phyloP scores from a whole-genome alignment of 179 eudicot species.

The Silene noctiflora region DNA sequence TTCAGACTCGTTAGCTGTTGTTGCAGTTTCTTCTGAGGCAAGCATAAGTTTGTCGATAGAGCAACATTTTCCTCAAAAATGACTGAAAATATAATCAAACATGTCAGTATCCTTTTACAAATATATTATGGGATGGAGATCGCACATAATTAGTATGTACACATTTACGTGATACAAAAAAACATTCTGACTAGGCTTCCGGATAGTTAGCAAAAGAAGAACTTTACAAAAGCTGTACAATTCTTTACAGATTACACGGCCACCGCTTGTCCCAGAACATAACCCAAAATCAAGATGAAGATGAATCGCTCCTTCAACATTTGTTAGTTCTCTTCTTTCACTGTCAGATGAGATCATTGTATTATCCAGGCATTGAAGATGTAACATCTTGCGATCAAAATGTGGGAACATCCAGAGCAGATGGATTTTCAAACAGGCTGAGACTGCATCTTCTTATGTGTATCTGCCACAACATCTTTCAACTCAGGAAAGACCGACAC shows the following conservation, averaged over 20 bases:
- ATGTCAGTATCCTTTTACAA: background rate
- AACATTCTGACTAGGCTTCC: constrained; percentile 7
- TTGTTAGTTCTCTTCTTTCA: background rate
- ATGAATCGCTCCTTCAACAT: background rate
- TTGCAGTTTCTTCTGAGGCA: too few species aligned
- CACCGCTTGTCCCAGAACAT: background rate
- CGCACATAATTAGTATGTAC: background rate
- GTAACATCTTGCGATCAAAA: background rate
- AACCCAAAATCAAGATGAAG: constrained; percentile 3
- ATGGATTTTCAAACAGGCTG: constrained; percentile 20
- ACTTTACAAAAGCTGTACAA: constrained; percentile 32
- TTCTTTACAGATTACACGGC: constrained; percentile 14
- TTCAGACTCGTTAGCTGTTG: too few species aligned
- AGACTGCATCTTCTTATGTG: constrained; percentile 51
- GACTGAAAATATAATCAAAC: too few species aligned
- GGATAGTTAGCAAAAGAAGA: constrained; percentile 15
- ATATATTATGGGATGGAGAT: background rate
- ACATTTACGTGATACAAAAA: constrained; percentile 10
- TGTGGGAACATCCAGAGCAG: background rate
- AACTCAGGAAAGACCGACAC: constrained; percentile 84
- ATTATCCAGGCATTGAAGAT: background rate
- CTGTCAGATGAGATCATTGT: background rate
- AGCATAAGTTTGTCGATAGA: too few species aligned
- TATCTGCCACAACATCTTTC: constrained; percentile 63
- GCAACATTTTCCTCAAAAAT: too few species aligned